Conservation (phyloP, 805 yeast species). For the Barnettozyma vustinii region DNA sequence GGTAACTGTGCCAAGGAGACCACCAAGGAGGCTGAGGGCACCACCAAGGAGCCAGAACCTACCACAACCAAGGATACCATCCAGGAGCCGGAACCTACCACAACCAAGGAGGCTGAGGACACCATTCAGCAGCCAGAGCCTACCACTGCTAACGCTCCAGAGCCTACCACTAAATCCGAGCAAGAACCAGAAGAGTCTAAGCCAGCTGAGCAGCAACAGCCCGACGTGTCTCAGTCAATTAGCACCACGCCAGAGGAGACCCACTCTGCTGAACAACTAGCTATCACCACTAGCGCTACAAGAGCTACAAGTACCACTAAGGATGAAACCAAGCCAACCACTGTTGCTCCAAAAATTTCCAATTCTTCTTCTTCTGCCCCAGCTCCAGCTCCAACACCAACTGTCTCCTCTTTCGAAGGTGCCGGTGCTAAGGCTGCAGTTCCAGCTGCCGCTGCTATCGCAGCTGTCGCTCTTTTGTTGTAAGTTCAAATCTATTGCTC, state of each 20-base stretch:
- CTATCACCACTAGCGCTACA: background rate
- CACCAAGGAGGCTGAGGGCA: background rate
- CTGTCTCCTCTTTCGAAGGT: conserved; percentile 17
- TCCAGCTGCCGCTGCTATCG: conserved; percentile 18
- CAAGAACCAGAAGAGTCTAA: background rate
- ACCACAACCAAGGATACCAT: conserved; percentile 6
- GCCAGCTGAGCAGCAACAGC: background rate
- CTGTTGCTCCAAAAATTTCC: conserved; percentile 5
- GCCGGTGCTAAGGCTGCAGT: conserved; percentile 19
- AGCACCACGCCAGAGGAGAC: conserved; percentile 1
- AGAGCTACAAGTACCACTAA: background rate
- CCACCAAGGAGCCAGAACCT: background rate
- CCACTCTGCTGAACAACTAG: background rate
- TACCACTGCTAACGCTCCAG: conserved; percentile 5
- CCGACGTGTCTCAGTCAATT: background rate
- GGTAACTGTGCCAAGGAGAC: conserved; percentile 23
- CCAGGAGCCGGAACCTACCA: conserved; percentile 3
- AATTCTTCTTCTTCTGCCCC: conserved; percentile 3
- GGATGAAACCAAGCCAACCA: conserved; percentile 4
- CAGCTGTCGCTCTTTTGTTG: conserved; percentile 14
- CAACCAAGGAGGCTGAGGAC: conserved; percentile 9
- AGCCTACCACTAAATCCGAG: conserved; percentile 8
- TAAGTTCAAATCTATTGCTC: conserved; percentile 1
- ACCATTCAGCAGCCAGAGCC: conserved; percentile 7
- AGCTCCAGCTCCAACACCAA: conserved; percentile 6